Base-by-base conservation (phyloP, 225 moss, liverwort and hornwort species). In the Sphagnum contortum region DNA sequence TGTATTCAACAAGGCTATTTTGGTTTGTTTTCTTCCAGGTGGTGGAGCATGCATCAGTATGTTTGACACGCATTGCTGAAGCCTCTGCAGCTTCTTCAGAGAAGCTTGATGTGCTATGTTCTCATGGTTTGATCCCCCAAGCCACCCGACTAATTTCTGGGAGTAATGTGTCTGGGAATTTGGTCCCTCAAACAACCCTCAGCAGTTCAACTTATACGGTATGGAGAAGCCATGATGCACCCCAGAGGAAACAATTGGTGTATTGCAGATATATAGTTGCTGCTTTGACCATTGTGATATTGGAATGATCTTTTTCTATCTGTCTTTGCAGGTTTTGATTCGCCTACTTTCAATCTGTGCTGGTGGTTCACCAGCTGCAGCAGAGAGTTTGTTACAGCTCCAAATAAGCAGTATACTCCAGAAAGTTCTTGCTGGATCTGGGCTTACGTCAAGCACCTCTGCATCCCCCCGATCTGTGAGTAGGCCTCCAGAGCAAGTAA, bases 141-240 rank as follows among this genome's bases (percentile, higher is more conserved):
- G 83, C 84, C n/a, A 85, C 90, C 9, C 92, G 96, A 63, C 73
- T 96, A 46, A 83, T 96, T 55, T 96, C 96, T 62, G 96, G 92
- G 54, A 85, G 85, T 65, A 90, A 73, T 67, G 83, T 88, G 29
- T 79, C 88, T 64, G 76, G 85, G 60, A 82, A 77, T 83, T 67
- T 92, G 63, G 85, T 92, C 49, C 92, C 92, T 11, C 96, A 96
- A 79, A 71, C 87, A 47, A 92, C 96, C 49, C 78, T 96, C 3
- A 88, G 96, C 85, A 90, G 79, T 44, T 77, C 96, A 57, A 96
- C 96, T 3, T 96, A 90, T 59, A 96, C 96, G 86, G 96, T 96
- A 87, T 62, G 76, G 48, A 3, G 63, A 57, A 13, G 60, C 29
- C 70, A 49, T 52, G 56, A 11, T 29, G 29, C 1, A 29, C 29